Base-by-base conservation (phyloP, 116 monocot genomes). In the Dioscorea cayenensis region DNA sequence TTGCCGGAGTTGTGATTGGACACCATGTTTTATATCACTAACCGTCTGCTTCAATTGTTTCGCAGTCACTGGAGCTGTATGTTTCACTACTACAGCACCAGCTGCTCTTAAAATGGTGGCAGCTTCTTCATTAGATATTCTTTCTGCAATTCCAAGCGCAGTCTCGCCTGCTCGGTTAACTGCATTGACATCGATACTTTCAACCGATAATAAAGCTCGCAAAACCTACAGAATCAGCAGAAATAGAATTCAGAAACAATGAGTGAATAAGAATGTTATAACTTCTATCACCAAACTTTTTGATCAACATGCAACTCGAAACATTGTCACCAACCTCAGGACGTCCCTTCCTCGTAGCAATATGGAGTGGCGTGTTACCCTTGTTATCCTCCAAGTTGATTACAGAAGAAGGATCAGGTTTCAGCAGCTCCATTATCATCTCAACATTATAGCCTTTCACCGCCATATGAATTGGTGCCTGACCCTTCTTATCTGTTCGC, bases 21-120 rank as follows among this genome's bases (percentile, higher is more conserved):
- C 91, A 18, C 84, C 94, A 11, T 99, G 99, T 65, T 85, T 94
- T 63, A 99, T 99, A 64, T 90, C 94, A 6, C 90, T 99, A 10
- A 99, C 94, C 0, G 99, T 91, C 58, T 87, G 74, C 62, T 93
- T 99, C 51, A 99, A 79, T 22, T 93, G 88, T 52, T 88, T 90
- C 38, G 89, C 90, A 19, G 99, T 43, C 70, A 71, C 73, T 87
- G 4, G 86, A 76, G 14, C 59, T 65, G 10, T 79, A 73, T 84
- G 32, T 32, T 32, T 66, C 5, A 85, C 75, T 28, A 60, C 69
- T 6, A 77, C 67, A 12, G 83, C 94, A 38, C 94, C 94, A 22
- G 72, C 64, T 22, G 72, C 83, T 72, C 68, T 75, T 27, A 99
- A 76, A 13, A 85, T 74, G 62, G 68, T 49, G 11, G 85, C 49